Base-by-base conservation (phyloP, 2,329 filamentous ascomycete genomes). In the Trichoderma sp. region DNA sequence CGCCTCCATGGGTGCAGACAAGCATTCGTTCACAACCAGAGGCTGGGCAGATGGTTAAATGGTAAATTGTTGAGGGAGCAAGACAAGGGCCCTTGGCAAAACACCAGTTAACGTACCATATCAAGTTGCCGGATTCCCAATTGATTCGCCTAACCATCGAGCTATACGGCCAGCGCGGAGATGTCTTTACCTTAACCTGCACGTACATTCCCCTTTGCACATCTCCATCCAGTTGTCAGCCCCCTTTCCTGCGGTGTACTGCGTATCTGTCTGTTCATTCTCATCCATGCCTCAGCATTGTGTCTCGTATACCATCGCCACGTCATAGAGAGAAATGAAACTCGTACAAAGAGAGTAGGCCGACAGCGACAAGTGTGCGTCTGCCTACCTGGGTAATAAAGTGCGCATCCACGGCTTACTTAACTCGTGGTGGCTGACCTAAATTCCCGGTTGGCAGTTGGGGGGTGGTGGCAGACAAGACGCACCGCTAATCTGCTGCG, bases 21-120 rank as follows among this genome's bases (percentile, higher is more conserved):
- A 34, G 59, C 59, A 63, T 66, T 66, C 52, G 13, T 58, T 66
- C 37, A 18, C 46, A 14, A 32, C 52, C 34, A 32, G 24, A 66
- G 61, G 56, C 39, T 56, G 30, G 59, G 64, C 43, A 24, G 43
- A 24, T 69, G 67, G 54, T 54, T 65, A 54, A 69, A 63, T 39
- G 59, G 39, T 65, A 54, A 69, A 63, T 59, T 52, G 59, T 24
- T 54, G 24, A 59, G 28, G 21, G 46, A 34, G 39, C 66, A 63
- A 49, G 66, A 30, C 66, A 63, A 49, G 66, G 66, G 52, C 46
- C 43, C 46, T 56, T 46, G 28, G 26, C 51, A 65, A n/a, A 56
- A 28, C 49, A 32, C 64, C 52, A 34, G 39, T 66, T 14, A 46
- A 46, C 49, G 32, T 43, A 43, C 39, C 46, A 49, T 24, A 49